Evolutionary conservation across 148 eudicot genomes (phyloP), one percentile per base, ranked within the genome.

Genomic region (Euryodendron excelsum): DNA sequence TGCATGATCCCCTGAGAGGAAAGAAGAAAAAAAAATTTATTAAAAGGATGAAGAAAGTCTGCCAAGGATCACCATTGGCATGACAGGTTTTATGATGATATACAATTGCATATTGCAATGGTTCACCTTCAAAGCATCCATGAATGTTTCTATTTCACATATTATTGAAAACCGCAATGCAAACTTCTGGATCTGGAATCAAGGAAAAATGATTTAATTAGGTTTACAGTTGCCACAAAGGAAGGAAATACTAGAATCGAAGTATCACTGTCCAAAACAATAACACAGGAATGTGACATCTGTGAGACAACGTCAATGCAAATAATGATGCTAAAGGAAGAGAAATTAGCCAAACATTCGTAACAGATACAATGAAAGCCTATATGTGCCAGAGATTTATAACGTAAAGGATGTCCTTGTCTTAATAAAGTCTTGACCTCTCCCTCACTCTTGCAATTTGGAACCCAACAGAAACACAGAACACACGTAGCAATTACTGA

Each of bases 141-240:
- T 78, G 73, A 94, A 94, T 13, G 79, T 63, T 84, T 86, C 88
- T 63, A 78, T 25, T 59, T 86, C 89, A 77, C 74, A 60, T 73
- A 52, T 48, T 44, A 83, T 74, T 74, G 84, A 66, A 86, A 94
- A 94, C 61, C 86, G 84, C 80, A 94, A 48, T 36, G 87, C 93
- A 85, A 94, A 94, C 87, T 94, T 94, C 84, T 94, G 97, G 76
- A 82, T 87, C 98, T 94, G 97, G 79, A 86, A 73, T 63, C 39
- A 73, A 72, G 52, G 64, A 73, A 41, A 82, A 69, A 64, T 30
- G 8, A 64, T 47, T 10, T 66, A 34, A 60, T 10, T 15, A 50
- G 48, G 45, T 36, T 27, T 31, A 13, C 37, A 28, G 34, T 66
- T 33, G 69, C 12, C 0, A 25, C 61, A 27, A 37, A 0, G 34